Evolutionary conservation across 768 basidiomycete genomes (phyloP), one percentile per base, ranked within the genome.

Genomic region (Boletellus emodensis): DNA sequence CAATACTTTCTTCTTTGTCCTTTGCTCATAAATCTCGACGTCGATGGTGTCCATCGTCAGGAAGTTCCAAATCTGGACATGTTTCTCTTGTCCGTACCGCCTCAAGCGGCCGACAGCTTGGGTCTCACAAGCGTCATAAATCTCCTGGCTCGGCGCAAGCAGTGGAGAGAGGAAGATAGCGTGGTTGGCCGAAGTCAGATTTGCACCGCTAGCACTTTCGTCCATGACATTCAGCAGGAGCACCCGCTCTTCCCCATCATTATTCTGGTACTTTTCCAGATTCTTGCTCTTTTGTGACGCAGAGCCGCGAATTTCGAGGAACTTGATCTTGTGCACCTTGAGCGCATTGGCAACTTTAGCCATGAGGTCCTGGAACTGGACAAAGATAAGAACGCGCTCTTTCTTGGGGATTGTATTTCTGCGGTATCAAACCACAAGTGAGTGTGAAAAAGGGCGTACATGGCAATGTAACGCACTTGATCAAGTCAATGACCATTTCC

Each of bases 301-400:
- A 4, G 81, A 79, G 37, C 93, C 92, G 51, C 81, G 83, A 69
- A 95, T 90, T 62, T 91, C 85, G 45, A 90, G 77, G 72, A 81
- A 91, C 38, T 77, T 75, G 60, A 96, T 82, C 39, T 81, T 79
- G 63, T 90, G 77, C 46, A 80, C 79, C 2, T 66, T 72, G 55
- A 97, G 79, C 0, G 92, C 90, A 54, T 92, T 87, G 8, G 83
- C 83, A 28, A 96, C 89, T 67, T 95, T 96, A 63, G 83, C 83
- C 80, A 89, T 91, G 51, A 97, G 77, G 70, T 96, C 94, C 6
- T 82, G 85, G 77, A 94, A 97, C 63, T 97, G 94, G n/a, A 95
- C 89, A 70, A 97, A 97, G 54, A 97, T 80, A 39, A 97, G 80
- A 15, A 94, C 81, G 8, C 90, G 84, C 59, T 96, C 91, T 18